A percentile compares a stretch with the other conserved stretches of the same genome.
phyloP scores from a whole-genome alignment of 225 moss, liverwort and hornwort genomes.

The Marchantia polymorpha region DNA sequence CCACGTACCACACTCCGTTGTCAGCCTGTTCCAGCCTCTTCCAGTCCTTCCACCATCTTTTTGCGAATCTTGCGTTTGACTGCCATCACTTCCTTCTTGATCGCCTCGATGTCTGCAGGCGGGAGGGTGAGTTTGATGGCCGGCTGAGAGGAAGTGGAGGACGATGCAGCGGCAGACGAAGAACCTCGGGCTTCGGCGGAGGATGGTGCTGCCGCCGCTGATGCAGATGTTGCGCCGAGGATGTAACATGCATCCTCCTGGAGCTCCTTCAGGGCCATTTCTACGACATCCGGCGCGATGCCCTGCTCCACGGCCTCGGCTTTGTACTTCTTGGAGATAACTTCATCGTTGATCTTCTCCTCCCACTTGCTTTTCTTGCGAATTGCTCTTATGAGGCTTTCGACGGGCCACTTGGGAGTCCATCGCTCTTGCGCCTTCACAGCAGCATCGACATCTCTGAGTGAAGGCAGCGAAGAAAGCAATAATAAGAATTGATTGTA shows the following conservation, averaged over 20 bases:
- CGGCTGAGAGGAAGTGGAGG: background rate
- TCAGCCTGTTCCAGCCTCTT: slow-evolving; percentile 8
- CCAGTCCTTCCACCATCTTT: slow-evolving; percentile 12
- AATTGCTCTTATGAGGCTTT: slow-evolving; percentile 22
- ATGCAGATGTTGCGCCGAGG: background rate
- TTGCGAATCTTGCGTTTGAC: slow-evolving; percentile 8
- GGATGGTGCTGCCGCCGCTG: background rate
- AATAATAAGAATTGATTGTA: slow-evolving; percentile 2
- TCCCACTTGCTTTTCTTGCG: slow-evolving; percentile 25
- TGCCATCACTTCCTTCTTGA: slow-evolving; percentile 7
- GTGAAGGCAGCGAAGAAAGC: slow-evolving; percentile 5
- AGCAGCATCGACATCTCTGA: slow-evolving; percentile 16
- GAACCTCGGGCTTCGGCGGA: background rate
- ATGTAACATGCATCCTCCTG: slow-evolving; percentile 11
- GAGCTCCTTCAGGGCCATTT: slow-evolving; percentile 20
- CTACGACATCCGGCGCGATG: slow-evolving; percentile 2
- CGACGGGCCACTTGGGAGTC: background rate
- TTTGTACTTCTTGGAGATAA: slow-evolving; percentile 11
- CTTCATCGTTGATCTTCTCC: slow-evolving; percentile 21
- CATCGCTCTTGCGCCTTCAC: background rate
- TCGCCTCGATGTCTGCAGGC: slow-evolving; percentile 1
- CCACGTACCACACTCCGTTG: slow-evolving; percentile 13
- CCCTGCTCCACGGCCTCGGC: slow-evolving; percentile 14
- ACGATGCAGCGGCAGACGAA: background rate
- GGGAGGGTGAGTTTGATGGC: background rate